A percentile compares a stretch with the other conserved stretches of the same genome.
Evolutionary conservation across 257 asterid genomes (phyloP).

Genomic region (Linaria vulgaris): DNA sequence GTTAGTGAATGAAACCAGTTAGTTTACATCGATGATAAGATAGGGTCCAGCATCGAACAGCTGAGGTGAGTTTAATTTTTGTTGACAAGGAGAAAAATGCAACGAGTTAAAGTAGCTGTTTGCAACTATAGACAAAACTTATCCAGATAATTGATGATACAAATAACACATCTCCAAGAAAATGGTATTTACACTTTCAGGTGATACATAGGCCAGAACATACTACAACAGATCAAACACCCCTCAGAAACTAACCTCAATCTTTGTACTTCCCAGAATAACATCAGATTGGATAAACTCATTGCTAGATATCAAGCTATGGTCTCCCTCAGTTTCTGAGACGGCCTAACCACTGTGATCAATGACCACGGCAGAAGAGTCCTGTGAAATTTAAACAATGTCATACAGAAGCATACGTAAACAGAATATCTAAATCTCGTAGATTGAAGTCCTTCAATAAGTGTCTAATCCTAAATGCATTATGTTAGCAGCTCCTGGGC

Average conservation of each 20-base stretch:
- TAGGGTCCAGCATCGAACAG: background rate
- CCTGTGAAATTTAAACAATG: slow-evolving; percentile 40
- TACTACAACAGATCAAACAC: slow-evolving; percentile 9
- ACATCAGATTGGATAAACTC: slow-evolving; percentile 60
- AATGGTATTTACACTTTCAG: background rate
- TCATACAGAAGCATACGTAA: background rate
- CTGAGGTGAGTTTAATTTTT: background rate
- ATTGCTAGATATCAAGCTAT: slow-evolving; percentile 63
- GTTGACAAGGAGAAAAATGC: background rate
- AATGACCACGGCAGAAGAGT: slow-evolving; percentile 60
- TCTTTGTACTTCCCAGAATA: slow-evolving; percentile 56
- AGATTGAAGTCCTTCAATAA: background rate
- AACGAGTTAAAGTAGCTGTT: too few relatives aligned
- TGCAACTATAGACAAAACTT: background rate
- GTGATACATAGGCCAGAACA: background rate
- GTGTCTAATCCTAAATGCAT: background rate
- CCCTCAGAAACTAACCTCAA: slow-evolving; percentile 50
- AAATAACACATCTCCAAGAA: background rate
- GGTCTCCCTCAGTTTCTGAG: slow-evolving; percentile 71
- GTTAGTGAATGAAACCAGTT: background rate
- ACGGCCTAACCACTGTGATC: slow-evolving; percentile 74
- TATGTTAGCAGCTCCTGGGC: too few relatives aligned
- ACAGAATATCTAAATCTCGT: slow-evolving; percentile 14
- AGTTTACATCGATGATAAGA: slow-evolving; percentile 5
- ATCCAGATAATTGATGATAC: background rate